Evolutionary conservation across 805 yeast genomes (phyloP), one percentile per base, ranked within the genome.

Genomic region (Wickerhamiella domercqiae): DNA sequence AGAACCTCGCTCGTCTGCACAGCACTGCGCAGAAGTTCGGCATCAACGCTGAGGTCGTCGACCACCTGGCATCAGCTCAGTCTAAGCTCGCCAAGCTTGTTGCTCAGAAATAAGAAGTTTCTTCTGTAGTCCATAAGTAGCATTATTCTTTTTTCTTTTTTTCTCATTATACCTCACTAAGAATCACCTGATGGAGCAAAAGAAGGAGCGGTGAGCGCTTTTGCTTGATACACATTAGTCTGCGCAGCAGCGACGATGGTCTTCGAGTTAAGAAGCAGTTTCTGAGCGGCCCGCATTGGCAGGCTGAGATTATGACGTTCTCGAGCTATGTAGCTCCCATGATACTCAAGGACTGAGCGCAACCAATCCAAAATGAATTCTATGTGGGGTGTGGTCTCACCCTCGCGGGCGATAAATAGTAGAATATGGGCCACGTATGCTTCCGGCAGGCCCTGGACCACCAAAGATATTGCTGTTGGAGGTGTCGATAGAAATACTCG

Each of bases 291-390:
- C 47, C 86, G 71, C 46, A 82, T 54, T 0, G 78, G 66, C 39
- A 74, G 70, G 2, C 73, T 64, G 49, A 77, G 80, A 37, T 72
- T 68, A 43, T 68, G 73, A 50, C 72, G 74, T 49, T 78, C 68
- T 9, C 56, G 56, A 29, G 71, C 66, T 37, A 90, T 78, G 55
- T 71, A 77, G 45, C 67, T 67, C 9, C 98, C 97, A 53, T 87
- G 96, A 15, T 67, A 56, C 1, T 77, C 65, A 14, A 90, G 56
- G 3, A 84, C 48, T 13, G 68, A 62, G 47, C 75, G 73, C 24
- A 87, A 66, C 97, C 98, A 90, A 7, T 78, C 47, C 44, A 90
- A 56, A 49, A 76, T 74, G 61, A 75, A 84, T 60, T 90, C 96
- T 18, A 87, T 54, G 58, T 90, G 97, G 24, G 72, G 84, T 4